Conservation (phyloP, 2,329 filamentous ascomycete genomes). For the Alternaria sp. region DNA sequence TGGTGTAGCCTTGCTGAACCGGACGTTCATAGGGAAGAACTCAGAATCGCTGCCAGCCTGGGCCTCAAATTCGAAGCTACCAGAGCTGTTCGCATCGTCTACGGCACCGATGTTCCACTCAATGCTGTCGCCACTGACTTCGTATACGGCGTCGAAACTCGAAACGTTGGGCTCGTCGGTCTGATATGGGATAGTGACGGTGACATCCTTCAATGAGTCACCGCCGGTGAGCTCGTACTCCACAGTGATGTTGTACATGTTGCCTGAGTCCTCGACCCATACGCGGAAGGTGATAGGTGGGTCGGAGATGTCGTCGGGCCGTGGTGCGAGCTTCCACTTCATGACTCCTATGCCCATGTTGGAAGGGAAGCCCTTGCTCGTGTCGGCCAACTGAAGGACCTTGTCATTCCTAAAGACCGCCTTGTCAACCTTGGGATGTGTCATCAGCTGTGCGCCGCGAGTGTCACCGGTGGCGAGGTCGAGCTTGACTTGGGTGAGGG, state of each 20-base stretch:
- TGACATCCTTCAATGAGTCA: slow-evolving; percentile 80
- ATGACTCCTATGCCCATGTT: slow-evolving; percentile 94
- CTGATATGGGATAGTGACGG: slow-evolving; percentile 84
- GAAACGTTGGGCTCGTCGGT: slow-evolving; percentile 86
- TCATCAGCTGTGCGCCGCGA: slow-evolving; percentile 88
- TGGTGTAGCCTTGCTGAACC: slow-evolving; percentile 83
- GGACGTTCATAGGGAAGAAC: slow-evolving; percentile 96
- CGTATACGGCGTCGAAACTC: slow-evolving; percentile 92
- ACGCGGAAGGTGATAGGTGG: slow-evolving; percentile 96
- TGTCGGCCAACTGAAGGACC: slow-evolving; percentile 87
- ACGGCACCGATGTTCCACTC: slow-evolving; percentile 93
- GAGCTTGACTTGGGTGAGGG: slow-evolving; percentile 90
- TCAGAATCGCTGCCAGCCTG: slow-evolving; percentile 86
- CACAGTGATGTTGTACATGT: slow-evolving; percentile 86
- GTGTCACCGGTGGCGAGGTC: slow-evolving; percentile 76
- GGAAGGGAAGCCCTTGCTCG: slow-evolving; percentile 85
- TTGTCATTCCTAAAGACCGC: slow-evolving; percentile 82
- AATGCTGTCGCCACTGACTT: slow-evolving; percentile 88
- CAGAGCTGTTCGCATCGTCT: slow-evolving; percentile 79
- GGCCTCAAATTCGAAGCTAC: slow-evolving; percentile 95
- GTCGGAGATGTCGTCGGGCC: slow-evolving; percentile 77
- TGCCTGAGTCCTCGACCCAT: slow-evolving; percentile 89
- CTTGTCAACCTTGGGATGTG: slow-evolving; percentile 96
- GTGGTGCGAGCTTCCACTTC: slow-evolving; percentile 87
- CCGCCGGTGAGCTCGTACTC: slow-evolving; percentile 92